phyloP scores from a whole-genome alignment of 1,139 yeast species.

The Hyphopichia burtonii region DNA sequence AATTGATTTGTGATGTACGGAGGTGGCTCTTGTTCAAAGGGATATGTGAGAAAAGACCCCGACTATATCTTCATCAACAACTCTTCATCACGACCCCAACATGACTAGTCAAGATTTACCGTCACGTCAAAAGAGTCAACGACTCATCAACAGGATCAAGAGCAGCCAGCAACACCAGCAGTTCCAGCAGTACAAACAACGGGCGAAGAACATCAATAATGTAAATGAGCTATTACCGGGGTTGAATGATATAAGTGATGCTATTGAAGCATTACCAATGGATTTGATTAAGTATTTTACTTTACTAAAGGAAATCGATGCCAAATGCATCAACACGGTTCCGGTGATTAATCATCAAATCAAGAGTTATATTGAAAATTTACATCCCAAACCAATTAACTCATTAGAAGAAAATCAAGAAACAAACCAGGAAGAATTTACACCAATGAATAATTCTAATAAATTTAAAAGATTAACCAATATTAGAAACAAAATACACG shows the following conservation, averaged over 20 bases:
- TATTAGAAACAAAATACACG: slow-evolving; percentile 55
- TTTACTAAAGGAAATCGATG: slow-evolving; percentile 86
- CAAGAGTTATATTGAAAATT: slow-evolving; percentile 47
- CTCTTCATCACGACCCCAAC: background rate
- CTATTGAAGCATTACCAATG: slow-evolving; percentile 84
- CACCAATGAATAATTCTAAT: slow-evolving; percentile 5
- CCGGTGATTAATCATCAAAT: slow-evolving; percentile 67
- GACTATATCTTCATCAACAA: too few relatives aligned
- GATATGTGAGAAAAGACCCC: too few relatives aligned
- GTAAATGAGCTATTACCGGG: slow-evolving; percentile 71
- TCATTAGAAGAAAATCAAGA: slow-evolving; percentile 7
- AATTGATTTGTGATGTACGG: too few relatives aligned
- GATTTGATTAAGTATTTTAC: slow-evolving; percentile 87
- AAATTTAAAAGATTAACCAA: slow-evolving; percentile 19
- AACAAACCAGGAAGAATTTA: slow-evolving; percentile 3
- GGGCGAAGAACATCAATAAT: slow-evolving; percentile 32
- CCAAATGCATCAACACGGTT: slow-evolving; percentile 77
- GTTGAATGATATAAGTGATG: slow-evolving; percentile 86
- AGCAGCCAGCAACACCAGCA: slow-evolving; percentile 22
- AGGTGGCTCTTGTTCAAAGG: too few relatives aligned
- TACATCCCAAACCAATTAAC: slow-evolving; percentile 24
- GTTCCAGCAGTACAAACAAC: slow-evolving; percentile 35
- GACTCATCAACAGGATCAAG: slow-evolving; percentile 37
- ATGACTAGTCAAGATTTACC: slow-evolving; percentile 40
- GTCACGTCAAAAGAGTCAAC: slow-evolving; percentile 49